Evolutionary conservation across 139 green algal genomes (phyloP).

Genomic region (Yamagishiella unicocca): DNA sequence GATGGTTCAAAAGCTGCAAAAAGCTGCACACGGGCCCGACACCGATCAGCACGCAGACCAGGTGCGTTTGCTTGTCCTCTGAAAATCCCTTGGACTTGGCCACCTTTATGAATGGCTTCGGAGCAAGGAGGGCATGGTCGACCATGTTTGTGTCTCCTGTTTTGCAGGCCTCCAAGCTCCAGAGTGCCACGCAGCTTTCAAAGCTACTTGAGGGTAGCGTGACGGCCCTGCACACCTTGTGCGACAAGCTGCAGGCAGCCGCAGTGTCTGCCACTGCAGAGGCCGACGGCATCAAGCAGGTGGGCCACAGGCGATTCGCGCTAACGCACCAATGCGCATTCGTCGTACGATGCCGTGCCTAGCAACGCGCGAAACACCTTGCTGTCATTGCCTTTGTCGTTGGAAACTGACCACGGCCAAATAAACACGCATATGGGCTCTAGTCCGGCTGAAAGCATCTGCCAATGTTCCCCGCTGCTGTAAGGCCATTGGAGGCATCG

Average conservation of each 20-base stretch:
- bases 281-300: not conserved
- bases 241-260: conserved; percentile 13
- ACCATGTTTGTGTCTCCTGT: not conserved
- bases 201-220: conserved; percentile 9
- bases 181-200: conserved; percentile 1
- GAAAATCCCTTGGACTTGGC: no score
- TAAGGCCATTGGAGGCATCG: no score
- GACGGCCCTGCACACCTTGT: not conserved
- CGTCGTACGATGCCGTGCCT: no score
- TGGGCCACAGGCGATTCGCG: no score
- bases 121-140: not conserved
- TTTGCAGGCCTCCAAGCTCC: not conserved
- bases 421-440: no score
- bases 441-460: no score
- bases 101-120: no score
- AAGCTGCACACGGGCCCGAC: not conserved
- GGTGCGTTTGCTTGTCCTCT: not conserved
- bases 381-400: no score
- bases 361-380: no score
- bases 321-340: no score
- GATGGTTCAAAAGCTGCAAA: not conserved
- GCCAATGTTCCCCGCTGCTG: no score
- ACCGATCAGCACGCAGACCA: not conserved
- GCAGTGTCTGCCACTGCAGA: not conserved
- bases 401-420: no score